phyloP scores from a whole-genome alignment of 805 yeast species.

The Grigorovia jiainica region DNA sequence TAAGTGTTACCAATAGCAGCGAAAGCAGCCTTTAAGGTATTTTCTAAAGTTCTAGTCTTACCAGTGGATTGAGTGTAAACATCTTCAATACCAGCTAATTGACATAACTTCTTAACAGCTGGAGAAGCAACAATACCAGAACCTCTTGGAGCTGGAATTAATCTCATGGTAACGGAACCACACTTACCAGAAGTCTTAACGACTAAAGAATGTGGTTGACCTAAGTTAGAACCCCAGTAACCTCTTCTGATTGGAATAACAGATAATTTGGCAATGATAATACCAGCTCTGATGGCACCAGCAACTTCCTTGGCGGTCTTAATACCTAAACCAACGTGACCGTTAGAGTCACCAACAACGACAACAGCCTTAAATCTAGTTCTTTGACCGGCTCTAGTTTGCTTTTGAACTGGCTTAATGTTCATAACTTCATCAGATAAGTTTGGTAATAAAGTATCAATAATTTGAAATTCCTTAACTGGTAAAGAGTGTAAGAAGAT shows the following conservation, averaged over 20 bases:
- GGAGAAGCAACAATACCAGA: slow-evolving; percentile 99
- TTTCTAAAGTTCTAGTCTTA: slow-evolving; percentile 98
- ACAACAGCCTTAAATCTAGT: slow-evolving; percentile 99
- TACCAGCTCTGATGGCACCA: slow-evolving; percentile 99
- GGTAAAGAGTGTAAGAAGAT: slow-evolving; percentile 99
- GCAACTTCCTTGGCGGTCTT: slow-evolving; percentile 99
- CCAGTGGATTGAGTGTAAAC: slow-evolving; percentile 98
- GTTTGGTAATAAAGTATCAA: slow-evolving; percentile 90
- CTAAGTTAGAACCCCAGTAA: slow-evolving; percentile 99
- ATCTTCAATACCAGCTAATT: slow-evolving; percentile 99
- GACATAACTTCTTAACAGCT: slow-evolving; percentile 97
- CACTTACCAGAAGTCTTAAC: slow-evolving; percentile 99
- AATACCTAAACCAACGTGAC: slow-evolving; percentile 99
- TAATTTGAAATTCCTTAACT: slow-evolving; percentile 98
- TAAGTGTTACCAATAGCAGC: slow-evolving; percentile 99
- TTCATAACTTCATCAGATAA: slow-evolving; percentile 99
- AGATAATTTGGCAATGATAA: slow-evolving; percentile 96
- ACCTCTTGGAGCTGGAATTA: slow-evolving; percentile 99
- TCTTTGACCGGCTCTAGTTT: slow-evolving; percentile 99
- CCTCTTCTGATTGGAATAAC: slow-evolving; percentile 99
- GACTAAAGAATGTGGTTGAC: slow-evolving; percentile 98
- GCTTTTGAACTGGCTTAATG: slow-evolving; percentile 99
- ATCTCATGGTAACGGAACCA: slow-evolving; percentile 98
- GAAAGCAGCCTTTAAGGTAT: slow-evolving; percentile 99
- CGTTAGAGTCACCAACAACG: slow-evolving; percentile 98